Percentiles rank a stretch among this genome's conserved stretches.
Evolutionary conservation across 345 rosid species (phyloP).

Genomic region (Linum usitatissimum): DNA sequence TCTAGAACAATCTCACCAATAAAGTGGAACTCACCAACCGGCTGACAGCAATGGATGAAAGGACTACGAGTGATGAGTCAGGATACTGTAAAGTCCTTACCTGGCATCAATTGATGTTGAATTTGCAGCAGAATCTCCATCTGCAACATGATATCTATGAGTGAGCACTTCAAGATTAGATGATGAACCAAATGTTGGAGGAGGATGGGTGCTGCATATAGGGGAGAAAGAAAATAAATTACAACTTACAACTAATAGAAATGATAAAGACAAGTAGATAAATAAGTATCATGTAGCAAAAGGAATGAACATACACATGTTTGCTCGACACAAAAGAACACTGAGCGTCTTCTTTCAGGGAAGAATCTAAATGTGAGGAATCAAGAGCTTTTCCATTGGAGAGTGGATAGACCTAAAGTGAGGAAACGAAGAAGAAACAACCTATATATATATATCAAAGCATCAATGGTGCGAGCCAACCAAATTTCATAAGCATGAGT

Average conservation of each 20-base stretch:
- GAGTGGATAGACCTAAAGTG: constrained; percentile 51
- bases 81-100: constrained; percentile 18
- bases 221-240: constrained; percentile 8
- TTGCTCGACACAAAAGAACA: constrained; percentile 45
- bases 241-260: background rate
- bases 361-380: constrained; percentile 36
- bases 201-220: constrained; percentile 47
- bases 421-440: constrained; percentile 2
- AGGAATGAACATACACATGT: constrained; percentile 32
- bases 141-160: constrained; percentile 40
- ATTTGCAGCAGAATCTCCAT: constrained; percentile 47
- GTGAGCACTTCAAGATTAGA: constrained; percentile 60
- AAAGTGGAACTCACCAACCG: background rate
- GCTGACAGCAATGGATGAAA: background rate
- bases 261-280: background rate
- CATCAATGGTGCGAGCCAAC: background rate
- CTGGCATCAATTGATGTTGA: constrained; percentile 24
- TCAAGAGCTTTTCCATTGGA: constrained; percentile 35
- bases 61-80: background rate
- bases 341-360: constrained; percentile 68
- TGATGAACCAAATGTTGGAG: constrained; percentile 95
- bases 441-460: background rate
- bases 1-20: background rate
- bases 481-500: background rate
- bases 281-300: background rate